phyloP scores from a whole-genome alignment of 2,329 filamentous ascomycete species.

The Fusarium tupiense region DNA sequence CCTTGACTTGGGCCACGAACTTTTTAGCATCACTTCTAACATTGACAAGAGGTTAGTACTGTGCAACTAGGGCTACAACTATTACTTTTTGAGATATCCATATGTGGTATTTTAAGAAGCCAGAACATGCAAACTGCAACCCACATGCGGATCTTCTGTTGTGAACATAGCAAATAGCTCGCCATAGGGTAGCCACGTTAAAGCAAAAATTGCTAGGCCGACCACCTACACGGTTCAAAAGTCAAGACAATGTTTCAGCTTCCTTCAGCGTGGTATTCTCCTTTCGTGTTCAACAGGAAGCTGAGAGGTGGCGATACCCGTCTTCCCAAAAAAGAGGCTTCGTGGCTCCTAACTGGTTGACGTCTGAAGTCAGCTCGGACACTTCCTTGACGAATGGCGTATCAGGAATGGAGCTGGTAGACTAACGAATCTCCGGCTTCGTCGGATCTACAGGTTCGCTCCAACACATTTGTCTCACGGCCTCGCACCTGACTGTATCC shows the following conservation, averaged over 20 bases:
- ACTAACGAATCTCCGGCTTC: conserved; percentile 7
- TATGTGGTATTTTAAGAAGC: background rate
- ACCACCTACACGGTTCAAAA: conserved; percentile 2
- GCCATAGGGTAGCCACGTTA: background rate
- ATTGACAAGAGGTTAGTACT: background rate
- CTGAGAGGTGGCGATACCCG: conserved; percentile 28
- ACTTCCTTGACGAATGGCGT: conserved; percentile 31
- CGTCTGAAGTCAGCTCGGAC: conserved; percentile 13
- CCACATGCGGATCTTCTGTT: background rate
- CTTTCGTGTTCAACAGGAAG: background rate
- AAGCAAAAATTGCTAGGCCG: background rate
- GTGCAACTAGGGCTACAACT: too few species aligned
- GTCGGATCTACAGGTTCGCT: conserved; percentile 14
- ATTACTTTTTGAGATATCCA: background rate
- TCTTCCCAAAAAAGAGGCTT: conserved; percentile 27
- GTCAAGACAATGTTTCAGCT: conserved; percentile 27
- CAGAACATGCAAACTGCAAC: background rate
- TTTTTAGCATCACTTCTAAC: background rate
- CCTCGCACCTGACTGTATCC: background rate
- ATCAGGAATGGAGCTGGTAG: background rate
- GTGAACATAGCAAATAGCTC: background rate
- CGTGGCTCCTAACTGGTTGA: conserved; percentile 36
- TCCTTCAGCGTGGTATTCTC: conserved; percentile 11
- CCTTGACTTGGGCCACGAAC: background rate
- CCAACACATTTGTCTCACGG: background rate